These are phyloP conservation scores for Mucor saturninus DNA, from an alignment of 371 early-diverging fungal genomes.

Conservation along the genomic window DNA sequence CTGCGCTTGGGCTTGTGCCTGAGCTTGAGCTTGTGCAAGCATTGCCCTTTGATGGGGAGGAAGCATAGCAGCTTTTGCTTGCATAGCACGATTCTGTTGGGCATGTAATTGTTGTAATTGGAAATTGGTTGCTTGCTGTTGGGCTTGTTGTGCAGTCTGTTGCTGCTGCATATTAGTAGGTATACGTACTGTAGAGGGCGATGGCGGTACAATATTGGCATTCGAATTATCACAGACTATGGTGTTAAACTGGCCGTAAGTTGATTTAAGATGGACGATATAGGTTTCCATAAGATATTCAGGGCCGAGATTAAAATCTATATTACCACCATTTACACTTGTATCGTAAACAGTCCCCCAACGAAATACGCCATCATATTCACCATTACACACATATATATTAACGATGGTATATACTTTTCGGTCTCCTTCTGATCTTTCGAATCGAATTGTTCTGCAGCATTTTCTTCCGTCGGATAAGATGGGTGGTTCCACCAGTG, in stretches of 20 bases:
- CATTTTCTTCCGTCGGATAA: conserved; percentile 60
- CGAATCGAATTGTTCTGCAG: conserved; percentile 63
- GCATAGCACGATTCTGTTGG: conserved; percentile 40
- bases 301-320: conserved; percentile 62
- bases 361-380: conserved; percentile 63
- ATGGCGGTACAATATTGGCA: conserved; percentile 51
- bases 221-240: conserved; percentile 59
- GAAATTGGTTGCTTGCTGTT: conserved; percentile 30
- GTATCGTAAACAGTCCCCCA: conserved; percentile 64
- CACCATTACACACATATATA: conserved; percentile 48
- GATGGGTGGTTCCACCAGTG: conserved; percentile 35
- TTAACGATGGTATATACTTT: conserved; percentile 63
- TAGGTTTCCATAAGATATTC: conserved; percentile 64
- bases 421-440: conserved; percentile 54
- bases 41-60: conserved; percentile 34
- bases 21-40: conserved; percentile 19
- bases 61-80: conserved; percentile 38
- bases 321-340: conserved; percentile 61
- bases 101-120: conserved; percentile 49
- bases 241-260: conserved; percentile 56
- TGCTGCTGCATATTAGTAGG: conserved; percentile 30
- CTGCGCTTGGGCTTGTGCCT: conserved; percentile 7
- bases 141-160: conserved; percentile 28
- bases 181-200: conserved; percentile 50
- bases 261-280: conserved; percentile 56